Conservation (phyloP, 371 early-diverging fungal species). For the Mucor racemosus region DNA sequence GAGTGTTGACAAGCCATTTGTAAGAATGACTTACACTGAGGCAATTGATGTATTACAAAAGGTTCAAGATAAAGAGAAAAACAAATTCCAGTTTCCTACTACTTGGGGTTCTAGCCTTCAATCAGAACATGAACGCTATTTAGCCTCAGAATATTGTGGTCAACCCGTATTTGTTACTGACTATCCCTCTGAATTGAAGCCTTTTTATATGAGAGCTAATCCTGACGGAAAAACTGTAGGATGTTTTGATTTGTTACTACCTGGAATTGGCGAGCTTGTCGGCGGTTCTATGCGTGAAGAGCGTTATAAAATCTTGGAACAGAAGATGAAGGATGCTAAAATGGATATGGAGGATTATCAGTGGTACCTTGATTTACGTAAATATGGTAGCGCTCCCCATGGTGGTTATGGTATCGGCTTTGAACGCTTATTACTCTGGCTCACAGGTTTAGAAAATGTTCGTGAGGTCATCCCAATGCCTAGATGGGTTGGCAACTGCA, state of each 20-base stretch:
- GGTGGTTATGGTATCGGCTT: slow-evolving; percentile 96
- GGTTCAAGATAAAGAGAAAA: slow-evolving; percentile 36
- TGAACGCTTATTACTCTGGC: slow-evolving; percentile 79
- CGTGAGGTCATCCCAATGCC: slow-evolving; percentile 88
- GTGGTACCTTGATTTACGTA: slow-evolving; percentile 90
- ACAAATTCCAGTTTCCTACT: slow-evolving; percentile 67
- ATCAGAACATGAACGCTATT: slow-evolving; percentile 87
- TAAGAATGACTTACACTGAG: slow-evolving; percentile 81
- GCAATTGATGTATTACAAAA: slow-evolving; percentile 74
- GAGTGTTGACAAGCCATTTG: slow-evolving; percentile 61
- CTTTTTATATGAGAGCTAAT: slow-evolving; percentile 91
- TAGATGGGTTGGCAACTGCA: slow-evolving; percentile 62
- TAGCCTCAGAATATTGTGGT: slow-evolving; percentile 71
- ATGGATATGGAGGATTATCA: slow-evolving; percentile 71
- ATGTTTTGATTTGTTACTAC: slow-evolving; percentile 88
- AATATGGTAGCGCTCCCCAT: slow-evolving; percentile 85
- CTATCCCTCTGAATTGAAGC: slow-evolving; percentile 83
- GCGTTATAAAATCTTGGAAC: slow-evolving; percentile 55
- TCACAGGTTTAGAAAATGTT: slow-evolving; percentile 85
- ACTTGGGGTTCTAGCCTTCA: slow-evolving; percentile 83
- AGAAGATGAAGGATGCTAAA: slow-evolving; percentile 59
- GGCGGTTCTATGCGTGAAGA: slow-evolving; percentile 93
- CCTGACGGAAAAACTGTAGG: slow-evolving; percentile 71
- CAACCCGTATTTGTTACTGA: slow-evolving; percentile 91
- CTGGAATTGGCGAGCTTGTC: slow-evolving; percentile 88